phyloP scores from a whole-genome alignment of 345 rosid species.

The Carallia pectinifolia region DNA sequence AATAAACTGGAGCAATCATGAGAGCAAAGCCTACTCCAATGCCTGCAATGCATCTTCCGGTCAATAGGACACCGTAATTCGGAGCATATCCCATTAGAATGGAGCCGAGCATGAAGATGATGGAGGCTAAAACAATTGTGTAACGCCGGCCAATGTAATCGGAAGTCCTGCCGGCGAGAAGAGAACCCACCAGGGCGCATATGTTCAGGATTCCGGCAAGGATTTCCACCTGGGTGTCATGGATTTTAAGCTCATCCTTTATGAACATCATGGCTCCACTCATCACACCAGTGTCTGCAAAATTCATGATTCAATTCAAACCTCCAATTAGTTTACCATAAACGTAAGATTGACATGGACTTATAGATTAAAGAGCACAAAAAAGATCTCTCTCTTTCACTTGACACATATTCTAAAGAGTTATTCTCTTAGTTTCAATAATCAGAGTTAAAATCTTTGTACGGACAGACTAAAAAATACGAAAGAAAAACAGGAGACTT shows the following conservation, averaged over 20 bases:
- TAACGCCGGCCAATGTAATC: slow-evolving; percentile 80
- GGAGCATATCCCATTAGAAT: slow-evolving; percentile 87
- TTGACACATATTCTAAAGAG: no score
- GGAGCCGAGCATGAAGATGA: slow-evolving; percentile 75
- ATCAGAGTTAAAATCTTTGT: no score
- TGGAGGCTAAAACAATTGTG: slow-evolving; percentile 64
- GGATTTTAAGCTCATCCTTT: slow-evolving; percentile 68
- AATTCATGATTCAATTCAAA: background rate
- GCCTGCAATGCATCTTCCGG: slow-evolving; percentile 80
- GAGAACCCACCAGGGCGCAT: slow-evolving; percentile 72
- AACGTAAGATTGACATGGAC: background rate
- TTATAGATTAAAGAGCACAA: no score
- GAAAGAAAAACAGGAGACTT: background rate
- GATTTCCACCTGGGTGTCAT: slow-evolving; percentile 59
- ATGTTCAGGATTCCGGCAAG: slow-evolving; percentile 80
- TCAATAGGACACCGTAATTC: slow-evolving; percentile 48
- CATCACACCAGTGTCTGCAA: slow-evolving; percentile 89
- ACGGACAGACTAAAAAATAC: no score
- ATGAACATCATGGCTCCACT: slow-evolving; percentile 95
- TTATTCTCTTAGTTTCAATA: no score
- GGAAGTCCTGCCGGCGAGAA: slow-evolving; percentile 80
- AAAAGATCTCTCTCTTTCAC: no score
- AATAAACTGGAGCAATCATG: slow-evolving; percentile 89
- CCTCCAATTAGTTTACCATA: background rate
- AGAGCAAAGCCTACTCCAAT: slow-evolving; percentile 86